Evolutionary conservation across 345 rosid species (phyloP), one percentile per base, ranked within the genome.

Genomic region (Clausena lansium): DNA sequence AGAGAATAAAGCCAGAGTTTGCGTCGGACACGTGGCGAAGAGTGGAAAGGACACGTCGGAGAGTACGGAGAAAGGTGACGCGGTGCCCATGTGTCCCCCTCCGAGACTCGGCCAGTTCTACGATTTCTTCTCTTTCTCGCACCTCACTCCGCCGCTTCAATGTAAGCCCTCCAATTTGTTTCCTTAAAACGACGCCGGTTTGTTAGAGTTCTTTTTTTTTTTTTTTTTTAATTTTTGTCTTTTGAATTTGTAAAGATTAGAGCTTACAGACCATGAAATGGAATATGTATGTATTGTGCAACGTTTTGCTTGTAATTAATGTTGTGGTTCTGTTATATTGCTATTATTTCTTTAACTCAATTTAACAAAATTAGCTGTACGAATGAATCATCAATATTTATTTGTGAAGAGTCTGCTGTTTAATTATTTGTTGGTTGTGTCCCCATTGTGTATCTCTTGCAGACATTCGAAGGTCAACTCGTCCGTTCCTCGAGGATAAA

Each of bases 71-170:
- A 89, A 86, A 60, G 77, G 81, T 61, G 93, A 85, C 33, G 76
- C 81, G 27, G 87, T 83, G 70, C 84, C 92, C 63, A 85, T 95
- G 87, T 93, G 88, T 57, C 99, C 97, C 52, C 93, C 97, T 58
- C 94, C 88, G 76, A 89, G 89, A 75, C 97, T 94, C 24, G 92
- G 94, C 45, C 94, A 92, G 73, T 95, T 95, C 79, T 95, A 94
- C 80, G 97, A 95, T 27, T 95, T 91, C 84, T 90, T 95, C 93
- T 95, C 97, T 65, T 87, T 94, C 80, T 86, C 98, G 65, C 91
- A 94, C 76, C 90, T 94, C 65, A 76, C 93, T 36, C 94, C 95
- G 81, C 97, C 99, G 8, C 85, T 95, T 66, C 97, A 92, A 75
- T 87, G 99, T 94, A 78, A 84, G 90, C 76, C 74, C 27, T 55